Evolutionary conservation across 1,139 yeast species (phyloP).

Genomic region (Magnusiomyces sp.): DNA sequence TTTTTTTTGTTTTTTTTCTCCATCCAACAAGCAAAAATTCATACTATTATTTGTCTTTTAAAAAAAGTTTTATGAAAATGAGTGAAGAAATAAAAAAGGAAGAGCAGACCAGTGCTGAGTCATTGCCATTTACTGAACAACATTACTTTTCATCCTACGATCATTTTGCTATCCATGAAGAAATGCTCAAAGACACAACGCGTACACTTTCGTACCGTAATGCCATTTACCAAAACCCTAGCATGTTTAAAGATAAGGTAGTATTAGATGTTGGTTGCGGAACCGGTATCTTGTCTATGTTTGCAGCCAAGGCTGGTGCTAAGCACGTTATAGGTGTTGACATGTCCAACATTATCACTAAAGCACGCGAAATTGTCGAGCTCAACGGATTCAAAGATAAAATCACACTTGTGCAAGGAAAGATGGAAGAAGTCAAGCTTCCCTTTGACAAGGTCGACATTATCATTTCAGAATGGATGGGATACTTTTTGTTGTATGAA

Average conservation of each 20-base stretch:
- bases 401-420: slow-evolving; percentile 85
- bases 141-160: slow-evolving; percentile 94
- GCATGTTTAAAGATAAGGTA: slow-evolving; percentile 80
- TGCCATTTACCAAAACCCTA: slow-evolving; percentile 87
- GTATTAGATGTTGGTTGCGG: slow-evolving; percentile 99
- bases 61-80: background rate
- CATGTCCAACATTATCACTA: slow-evolving; percentile 91
- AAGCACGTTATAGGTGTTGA: slow-evolving; percentile 95
- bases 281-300: slow-evolving; percentile 94
- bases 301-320: slow-evolving; percentile 97
- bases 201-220: slow-evolving; percentile 89
- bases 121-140: slow-evolving; percentile 48
- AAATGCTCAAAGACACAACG: slow-evolving; percentile 93
- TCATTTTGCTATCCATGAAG: slow-evolving; percentile 97
- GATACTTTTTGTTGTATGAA: slow-evolving; percentile 90
- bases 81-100: slow-evolving; percentile 8
- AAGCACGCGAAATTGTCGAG: slow-evolving; percentile 80
- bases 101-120: slow-evolving; percentile 4
- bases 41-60: background rate
- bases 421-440: slow-evolving; percentile 83
- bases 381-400: slow-evolving; percentile 81
- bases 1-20: background rate
- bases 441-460: slow-evolving; percentile 81
- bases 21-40: background rate
- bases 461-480: slow-evolving; percentile 99